Evolutionary conservation across 2,329 filamentous ascomycete species (phyloP), one percentile per base, ranked within the genome.

Genomic region (Alternaria angustiovoidea): DNA sequence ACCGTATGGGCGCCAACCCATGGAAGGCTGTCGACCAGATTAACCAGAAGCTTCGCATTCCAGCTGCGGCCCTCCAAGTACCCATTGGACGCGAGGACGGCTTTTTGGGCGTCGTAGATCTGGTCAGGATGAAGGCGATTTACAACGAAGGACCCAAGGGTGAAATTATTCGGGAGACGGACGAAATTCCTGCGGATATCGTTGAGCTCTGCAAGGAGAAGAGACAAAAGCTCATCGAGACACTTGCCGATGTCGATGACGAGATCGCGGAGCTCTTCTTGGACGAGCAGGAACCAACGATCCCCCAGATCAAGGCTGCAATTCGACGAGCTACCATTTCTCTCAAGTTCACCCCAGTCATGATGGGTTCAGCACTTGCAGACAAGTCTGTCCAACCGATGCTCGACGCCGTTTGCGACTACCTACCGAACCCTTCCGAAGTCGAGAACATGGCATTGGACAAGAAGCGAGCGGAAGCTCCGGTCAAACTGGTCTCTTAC

Each of bases 21-120:
- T 99, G 94, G 88, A 97, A 96, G 82, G 94, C 93, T 8, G 89
- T 99, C 58, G 94, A 99, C 41, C 94, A 97, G 82, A 98, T 99
- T 85, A 97, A 97, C 83, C 87, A 89, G 73, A 99, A 99, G 82
- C 87, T 99, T 64, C 94, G 94, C 82, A 90, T 98, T 54, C 89
- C 92, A 32, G 95, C 95, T 34, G 95, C 95, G 12, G 95, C 95
- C 18, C 86, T 99, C 43, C 95, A 99, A 81, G 89, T 99, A 24
- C 95, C 95, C 9, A 97, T 99, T 70, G 95, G 95, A 60, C 84
- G 88, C 26, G 95, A 99, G 80, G 93, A 97, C 77, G 89, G 91
- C 65, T 97, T 97, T 78, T 86, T 92, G 78, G 95, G 95, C 66
- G 92, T 99, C 4, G 90, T 99, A 20, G 95, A 99, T 79, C 80